phyloP scores from a whole-genome alignment of 2,329 filamentous ascomycete genomes.

The Ascomycota sp. region DNA sequence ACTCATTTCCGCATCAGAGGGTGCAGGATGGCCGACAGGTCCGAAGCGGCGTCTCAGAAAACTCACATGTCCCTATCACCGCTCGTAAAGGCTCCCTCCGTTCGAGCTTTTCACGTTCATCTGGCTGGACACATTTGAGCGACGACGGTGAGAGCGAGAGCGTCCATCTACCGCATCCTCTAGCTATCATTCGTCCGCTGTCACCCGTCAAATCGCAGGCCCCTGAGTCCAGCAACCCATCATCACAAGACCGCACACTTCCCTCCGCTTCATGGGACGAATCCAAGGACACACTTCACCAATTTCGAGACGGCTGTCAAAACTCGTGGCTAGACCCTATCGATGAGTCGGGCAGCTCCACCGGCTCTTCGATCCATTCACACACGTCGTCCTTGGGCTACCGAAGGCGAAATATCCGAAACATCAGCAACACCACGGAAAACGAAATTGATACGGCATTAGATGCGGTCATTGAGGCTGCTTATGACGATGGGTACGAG shows the following conservation, averaged over 20 bases:
- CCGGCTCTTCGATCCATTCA: conserved; percentile 61
- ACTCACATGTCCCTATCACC: conserved; percentile 7
- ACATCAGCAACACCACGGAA: conserved; percentile 52
- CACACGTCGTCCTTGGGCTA: conserved; percentile 51
- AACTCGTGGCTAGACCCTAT: conserved; percentile 91
- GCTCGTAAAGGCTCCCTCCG: conserved; percentile 17
- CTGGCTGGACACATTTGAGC: conserved; percentile 10
- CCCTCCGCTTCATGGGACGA: conserved; percentile 6
- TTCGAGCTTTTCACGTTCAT: conserved; percentile 32
- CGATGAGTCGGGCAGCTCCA: conserved; percentile 71
- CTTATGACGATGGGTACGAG: conserved; percentile 82
- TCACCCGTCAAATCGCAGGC: conserved; percentile 17
- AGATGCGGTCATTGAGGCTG: conserved; percentile 87
- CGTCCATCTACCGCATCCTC: background rate
- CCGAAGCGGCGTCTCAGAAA: conserved; percentile 7
- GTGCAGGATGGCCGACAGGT: conserved; percentile 4
- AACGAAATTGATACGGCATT: conserved; percentile 86
- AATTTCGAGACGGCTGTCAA: conserved; percentile 43
- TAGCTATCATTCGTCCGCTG: conserved; percentile 29
- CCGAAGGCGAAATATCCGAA: conserved; percentile 48
- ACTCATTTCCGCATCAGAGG: conserved; percentile 8
- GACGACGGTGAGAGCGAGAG: conserved; percentile 8
- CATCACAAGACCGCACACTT: conserved; percentile 1
- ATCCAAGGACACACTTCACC: conserved; percentile 10
- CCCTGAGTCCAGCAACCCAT: conserved; percentile 4